These are phyloP conservation scores for Globisporangium nagaii DNA, from an alignment of 352 stramenopile species.

Conservation along the genomic window DNA sequence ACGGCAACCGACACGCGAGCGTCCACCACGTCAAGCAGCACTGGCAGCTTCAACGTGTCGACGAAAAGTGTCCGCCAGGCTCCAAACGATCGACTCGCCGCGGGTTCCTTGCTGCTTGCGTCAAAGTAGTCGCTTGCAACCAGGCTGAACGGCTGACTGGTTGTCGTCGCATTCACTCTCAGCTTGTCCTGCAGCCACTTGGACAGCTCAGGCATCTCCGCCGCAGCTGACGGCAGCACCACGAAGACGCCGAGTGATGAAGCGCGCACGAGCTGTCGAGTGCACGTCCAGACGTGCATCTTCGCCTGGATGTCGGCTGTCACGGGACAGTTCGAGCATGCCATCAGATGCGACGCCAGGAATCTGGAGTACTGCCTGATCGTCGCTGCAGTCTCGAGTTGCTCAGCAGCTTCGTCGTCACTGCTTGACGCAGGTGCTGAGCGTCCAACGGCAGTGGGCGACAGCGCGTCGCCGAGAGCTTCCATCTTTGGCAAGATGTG, in stretches of 20 bases:
- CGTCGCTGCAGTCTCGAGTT: background rate
- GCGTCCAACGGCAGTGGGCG: background rate
- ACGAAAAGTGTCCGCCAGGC: slow-evolving; percentile 33
- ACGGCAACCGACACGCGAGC: slow-evolving; percentile 16
- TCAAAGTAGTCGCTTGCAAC: slow-evolving; percentile 3
- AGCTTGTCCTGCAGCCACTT: slow-evolving; percentile 20
- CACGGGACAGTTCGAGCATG: slow-evolving; percentile 26
- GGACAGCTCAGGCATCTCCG: slow-evolving; percentile 17
- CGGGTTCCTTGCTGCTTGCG: background rate
- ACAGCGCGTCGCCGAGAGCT: background rate
- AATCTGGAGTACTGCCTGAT: slow-evolving; percentile 29
- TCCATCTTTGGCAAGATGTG: slow-evolving; percentile 52
- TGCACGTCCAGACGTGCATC: slow-evolving; percentile 25
- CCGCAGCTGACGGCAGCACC: slow-evolving; percentile 18
- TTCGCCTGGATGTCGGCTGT: slow-evolving; percentile 19
- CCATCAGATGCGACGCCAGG: slow-evolving; percentile 25
- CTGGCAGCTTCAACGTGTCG: slow-evolving; percentile 30
- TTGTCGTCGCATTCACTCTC: background rate
- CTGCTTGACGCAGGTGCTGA: too few relatives aligned
- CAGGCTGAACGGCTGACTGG: background rate
- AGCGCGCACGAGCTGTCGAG: slow-evolving; percentile 8
- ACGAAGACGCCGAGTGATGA: slow-evolving; percentile 19
- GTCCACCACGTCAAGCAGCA: slow-evolving; percentile 29
- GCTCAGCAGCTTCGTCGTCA: background rate
- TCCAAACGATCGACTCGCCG: background rate